Evolutionary conservation across 1,284 basidiomycete genomes (phyloP).

Genomic region (Schizopora paradoxa): DNA sequence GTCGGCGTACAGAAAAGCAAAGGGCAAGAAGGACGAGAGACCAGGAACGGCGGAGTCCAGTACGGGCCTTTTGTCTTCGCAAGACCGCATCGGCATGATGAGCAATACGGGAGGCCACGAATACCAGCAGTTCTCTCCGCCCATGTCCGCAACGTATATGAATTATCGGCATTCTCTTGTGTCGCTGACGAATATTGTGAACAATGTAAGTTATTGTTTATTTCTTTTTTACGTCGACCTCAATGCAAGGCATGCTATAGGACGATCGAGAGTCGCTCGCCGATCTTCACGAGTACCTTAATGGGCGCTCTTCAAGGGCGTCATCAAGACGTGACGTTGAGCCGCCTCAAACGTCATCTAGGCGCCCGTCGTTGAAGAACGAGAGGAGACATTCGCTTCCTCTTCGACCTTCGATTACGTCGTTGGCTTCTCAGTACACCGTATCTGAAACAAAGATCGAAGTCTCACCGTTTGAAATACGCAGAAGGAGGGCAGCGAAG

Average conservation of each 20-base stretch:
- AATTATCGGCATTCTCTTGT: slow-evolving; percentile 75
- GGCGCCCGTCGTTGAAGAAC: slow-evolving; percentile 25
- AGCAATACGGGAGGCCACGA: slow-evolving; percentile 10
- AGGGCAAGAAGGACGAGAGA: slow-evolving; percentile 31
- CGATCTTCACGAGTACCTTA: slow-evolving; percentile 64
- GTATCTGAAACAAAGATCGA: slow-evolving; percentile 38
- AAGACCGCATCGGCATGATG: slow-evolving; percentile 22
- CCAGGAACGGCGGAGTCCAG: slow-evolving; percentile 54
- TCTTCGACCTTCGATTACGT: slow-evolving; percentile 53
- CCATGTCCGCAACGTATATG: slow-evolving; percentile 51
- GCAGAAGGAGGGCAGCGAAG: slow-evolving; percentile 70
- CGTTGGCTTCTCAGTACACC: slow-evolving; percentile 47
- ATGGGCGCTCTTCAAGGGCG: slow-evolving; percentile 20
- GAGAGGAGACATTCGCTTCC: slow-evolving; percentile 70
- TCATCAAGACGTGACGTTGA: slow-evolving; percentile 18
- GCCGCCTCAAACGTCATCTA: slow-evolving; percentile 14
- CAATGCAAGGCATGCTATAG: slow-evolving; percentile 32
- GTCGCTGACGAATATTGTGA: slow-evolving; percentile 69
- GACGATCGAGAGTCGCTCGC: slow-evolving; percentile 69
- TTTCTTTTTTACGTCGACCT: slow-evolving; percentile 4
- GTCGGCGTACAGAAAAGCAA: slow-evolving; percentile 40
- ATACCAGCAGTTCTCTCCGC: slow-evolving; percentile 15
- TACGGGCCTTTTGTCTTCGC: slow-evolving; percentile 40
- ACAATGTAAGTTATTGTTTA: slow-evolving; percentile 47
- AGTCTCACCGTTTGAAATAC: slow-evolving; percentile 55